Evolutionary conservation across 371 early-diverging fungal species (phyloP).

Genomic region (Batrachochytrium dendrobatidis): DNA sequence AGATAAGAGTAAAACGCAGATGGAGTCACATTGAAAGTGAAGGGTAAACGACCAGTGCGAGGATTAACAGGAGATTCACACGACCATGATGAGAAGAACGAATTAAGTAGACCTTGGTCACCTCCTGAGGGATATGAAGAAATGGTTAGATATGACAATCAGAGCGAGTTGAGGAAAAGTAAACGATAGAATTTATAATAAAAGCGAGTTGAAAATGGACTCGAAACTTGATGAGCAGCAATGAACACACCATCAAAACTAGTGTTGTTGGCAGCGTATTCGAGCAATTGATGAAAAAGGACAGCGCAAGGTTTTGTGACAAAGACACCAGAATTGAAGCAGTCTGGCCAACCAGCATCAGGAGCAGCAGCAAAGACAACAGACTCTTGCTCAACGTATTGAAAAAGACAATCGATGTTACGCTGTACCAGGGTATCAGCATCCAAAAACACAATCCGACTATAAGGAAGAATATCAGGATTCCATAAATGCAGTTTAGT

Average conservation of each 20-base stretch:
- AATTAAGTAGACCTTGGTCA: slow-evolving; percentile 91
- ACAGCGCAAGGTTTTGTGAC: slow-evolving; percentile 58
- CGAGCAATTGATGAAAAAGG: slow-evolving; percentile 46
- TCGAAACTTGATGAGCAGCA: background rate
- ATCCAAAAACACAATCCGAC: slow-evolving; percentile 77
- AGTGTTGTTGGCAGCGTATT: slow-evolving; percentile 48
- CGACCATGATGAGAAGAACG: slow-evolving; percentile 75
- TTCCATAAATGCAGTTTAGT: slow-evolving; percentile 85
- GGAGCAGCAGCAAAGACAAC: slow-evolving; percentile 67
- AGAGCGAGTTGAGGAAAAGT: background rate
- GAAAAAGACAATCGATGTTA: slow-evolving; percentile 78
- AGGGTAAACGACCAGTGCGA: slow-evolving; percentile 61
- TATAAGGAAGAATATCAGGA: slow-evolving; percentile 49
- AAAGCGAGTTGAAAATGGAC: background rate
- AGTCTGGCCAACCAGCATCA: slow-evolving; percentile 62
- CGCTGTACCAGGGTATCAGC: slow-evolving; percentile 77
- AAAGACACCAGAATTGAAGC: slow-evolving; percentile 95
- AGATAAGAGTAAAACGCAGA: slow-evolving; percentile 73
- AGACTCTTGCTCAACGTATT: slow-evolving; percentile 45
- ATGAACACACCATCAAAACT: slow-evolving; percentile 67
- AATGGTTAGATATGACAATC: background rate
- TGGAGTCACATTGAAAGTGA: slow-evolving; percentile 86
- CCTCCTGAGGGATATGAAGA: slow-evolving; percentile 57
- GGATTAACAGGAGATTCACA: slow-evolving; percentile 20
- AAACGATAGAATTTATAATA: background rate